phyloP scores from a whole-genome alignment of 1,284 basidiomycete species.

The Wolfiporia cocos region DNA sequence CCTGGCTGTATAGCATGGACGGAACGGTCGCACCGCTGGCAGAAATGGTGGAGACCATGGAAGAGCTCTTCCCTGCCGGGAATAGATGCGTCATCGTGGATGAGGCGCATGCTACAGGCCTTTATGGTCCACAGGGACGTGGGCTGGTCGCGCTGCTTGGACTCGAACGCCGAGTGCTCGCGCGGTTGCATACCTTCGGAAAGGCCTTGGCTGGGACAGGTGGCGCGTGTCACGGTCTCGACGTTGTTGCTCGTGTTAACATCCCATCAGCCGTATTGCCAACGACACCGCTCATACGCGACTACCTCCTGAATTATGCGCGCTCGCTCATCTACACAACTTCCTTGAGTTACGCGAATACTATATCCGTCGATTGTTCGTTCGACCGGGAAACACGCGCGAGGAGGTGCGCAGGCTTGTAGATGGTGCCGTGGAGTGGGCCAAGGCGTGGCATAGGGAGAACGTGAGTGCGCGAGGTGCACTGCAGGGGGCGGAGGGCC shows the following conservation, averaged over 20 bases:
- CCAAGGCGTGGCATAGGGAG: conserved; percentile 15
- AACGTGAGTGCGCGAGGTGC: background rate
- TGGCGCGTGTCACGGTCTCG: background rate
- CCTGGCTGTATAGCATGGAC: conserved; percentile 89
- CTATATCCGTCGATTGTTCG: too few species aligned
- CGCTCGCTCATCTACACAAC: background rate
- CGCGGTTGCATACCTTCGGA: background rate
- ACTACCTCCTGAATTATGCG: background rate
- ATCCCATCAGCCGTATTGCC: background rate
- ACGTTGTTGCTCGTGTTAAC: background rate
- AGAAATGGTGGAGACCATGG: conserved; percentile 31
- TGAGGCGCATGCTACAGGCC: conserved; percentile 81
- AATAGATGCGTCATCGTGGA: conserved; percentile 71
- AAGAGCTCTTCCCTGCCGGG: conserved; percentile 36
- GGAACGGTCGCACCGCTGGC: conserved; percentile 77
- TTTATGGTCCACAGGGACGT: conserved; percentile 71
- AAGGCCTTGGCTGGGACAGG: background rate
- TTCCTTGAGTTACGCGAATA: too few species aligned
- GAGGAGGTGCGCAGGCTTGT: conserved; percentile 59
- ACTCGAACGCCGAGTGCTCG: conserved; percentile 18
- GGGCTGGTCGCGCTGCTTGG: conserved; percentile 60
- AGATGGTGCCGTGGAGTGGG: conserved; percentile 25
- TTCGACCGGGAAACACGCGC: conserved; percentile 60
- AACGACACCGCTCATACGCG: background rate
- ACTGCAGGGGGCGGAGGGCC: background rate